Conservation (phyloP, 2,329 filamentous ascomycete species). For the Samsoniella hepiali region DNA sequence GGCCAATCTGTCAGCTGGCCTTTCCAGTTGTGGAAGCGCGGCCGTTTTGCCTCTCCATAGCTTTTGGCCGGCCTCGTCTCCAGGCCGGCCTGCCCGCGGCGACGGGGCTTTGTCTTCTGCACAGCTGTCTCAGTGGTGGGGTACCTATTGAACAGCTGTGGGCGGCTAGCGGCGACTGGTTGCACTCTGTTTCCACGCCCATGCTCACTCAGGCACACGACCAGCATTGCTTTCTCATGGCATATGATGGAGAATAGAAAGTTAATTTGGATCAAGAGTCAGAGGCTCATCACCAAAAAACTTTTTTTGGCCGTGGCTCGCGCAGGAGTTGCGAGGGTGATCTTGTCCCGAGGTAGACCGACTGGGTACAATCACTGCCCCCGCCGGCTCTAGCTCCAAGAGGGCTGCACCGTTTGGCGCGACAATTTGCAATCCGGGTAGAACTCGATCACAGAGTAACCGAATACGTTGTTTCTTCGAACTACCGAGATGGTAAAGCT, state of each 20-base stretch:
- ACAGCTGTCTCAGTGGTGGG: too few species aligned
- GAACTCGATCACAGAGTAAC: too few species aligned
- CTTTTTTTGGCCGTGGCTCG: neutral
- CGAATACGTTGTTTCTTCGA: neutral
- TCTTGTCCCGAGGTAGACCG: neutral
- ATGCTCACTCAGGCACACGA: neutral
- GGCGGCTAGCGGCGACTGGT: neutral
- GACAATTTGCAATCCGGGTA: neutral
- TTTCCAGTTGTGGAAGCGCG: neutral
- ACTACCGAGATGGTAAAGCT: neutral
- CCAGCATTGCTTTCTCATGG: neutral
- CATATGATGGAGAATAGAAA: neutral
- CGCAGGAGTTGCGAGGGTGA: too few species aligned
- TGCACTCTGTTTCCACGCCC: neutral
- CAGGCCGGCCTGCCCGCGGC: too few species aligned
- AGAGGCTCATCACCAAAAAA: neutral
- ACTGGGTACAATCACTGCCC: neutral
- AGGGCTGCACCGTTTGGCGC: neutral
- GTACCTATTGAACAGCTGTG: neutral
- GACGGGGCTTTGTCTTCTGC: too few species aligned
- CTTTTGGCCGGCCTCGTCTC: too few species aligned
- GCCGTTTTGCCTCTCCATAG: neutral
- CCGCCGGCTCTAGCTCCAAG: neutral
- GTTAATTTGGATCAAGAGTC: neutral
- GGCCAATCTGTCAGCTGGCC: neutral